These are phyloP conservation scores for Metschnikowia sp. DNA, from an alignment of 805 yeast genomes.

Conservation along the genomic window DNA sequence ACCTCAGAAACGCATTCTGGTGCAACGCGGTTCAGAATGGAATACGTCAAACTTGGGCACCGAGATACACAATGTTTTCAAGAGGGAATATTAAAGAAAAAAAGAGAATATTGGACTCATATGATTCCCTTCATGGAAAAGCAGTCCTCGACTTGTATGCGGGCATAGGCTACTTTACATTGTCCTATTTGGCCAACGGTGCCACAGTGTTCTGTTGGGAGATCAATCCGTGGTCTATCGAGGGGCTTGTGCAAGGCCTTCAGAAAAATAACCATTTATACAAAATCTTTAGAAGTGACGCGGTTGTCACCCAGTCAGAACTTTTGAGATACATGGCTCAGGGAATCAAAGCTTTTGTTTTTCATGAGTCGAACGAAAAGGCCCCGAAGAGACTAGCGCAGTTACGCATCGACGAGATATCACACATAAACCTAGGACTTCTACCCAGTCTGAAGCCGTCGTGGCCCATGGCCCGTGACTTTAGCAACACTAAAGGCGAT, in stretches of 20 bases:
- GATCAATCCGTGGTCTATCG: constrained; percentile 77
- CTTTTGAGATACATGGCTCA: not conserved
- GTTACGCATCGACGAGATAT: constrained; percentile 22
- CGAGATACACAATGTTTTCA: constrained; percentile 80
- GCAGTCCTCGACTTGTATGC: constrained; percentile 69
- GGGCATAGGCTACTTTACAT: constrained; percentile 83
- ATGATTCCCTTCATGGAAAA: constrained; percentile 31
- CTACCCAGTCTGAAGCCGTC: constrained; percentile 67
- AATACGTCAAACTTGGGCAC: constrained; percentile 79
- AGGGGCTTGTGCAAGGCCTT: constrained; percentile 63
- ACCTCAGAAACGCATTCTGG: constrained; percentile 64
- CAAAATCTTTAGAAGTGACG: constrained; percentile 5
- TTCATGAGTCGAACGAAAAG: constrained; percentile 59
- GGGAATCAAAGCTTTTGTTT: constrained; percentile 44
- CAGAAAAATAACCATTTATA: constrained; percentile 35
- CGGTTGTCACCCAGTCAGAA: not conserved
- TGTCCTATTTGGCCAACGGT: constrained; percentile 56
- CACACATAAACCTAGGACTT: constrained; percentile 75
- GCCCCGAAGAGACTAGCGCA: constrained; percentile 41
- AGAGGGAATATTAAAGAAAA: constrained; percentile 85
- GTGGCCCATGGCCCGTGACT: constrained; percentile 42
- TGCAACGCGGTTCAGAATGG: constrained; percentile 69
- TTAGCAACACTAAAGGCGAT: not conserved
- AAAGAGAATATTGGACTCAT: constrained; percentile 52
- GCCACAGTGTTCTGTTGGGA: constrained; percentile 76